These are phyloP conservation scores for Monotropa hypopitys DNA, from an alignment of 179 eudicot genomes.

Conservation along the genomic window DNA sequence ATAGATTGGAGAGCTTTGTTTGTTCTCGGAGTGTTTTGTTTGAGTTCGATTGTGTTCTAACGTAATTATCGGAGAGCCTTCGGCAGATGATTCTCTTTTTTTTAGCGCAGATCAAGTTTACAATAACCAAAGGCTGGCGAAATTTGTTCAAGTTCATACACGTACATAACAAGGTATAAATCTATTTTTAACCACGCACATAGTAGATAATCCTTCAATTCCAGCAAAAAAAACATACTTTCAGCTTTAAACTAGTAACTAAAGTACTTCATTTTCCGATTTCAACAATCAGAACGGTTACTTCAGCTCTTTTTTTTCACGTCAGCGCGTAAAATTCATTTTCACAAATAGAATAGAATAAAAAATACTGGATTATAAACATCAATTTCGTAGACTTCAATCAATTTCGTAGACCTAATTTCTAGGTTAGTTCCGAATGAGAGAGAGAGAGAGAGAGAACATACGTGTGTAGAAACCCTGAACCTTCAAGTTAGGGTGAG, in stretches of 20 bases:
- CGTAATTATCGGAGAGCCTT: too few species aligned
- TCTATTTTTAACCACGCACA: background rate
- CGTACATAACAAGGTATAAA: background rate
- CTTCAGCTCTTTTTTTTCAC: background rate
- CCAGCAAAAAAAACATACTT: background rate
- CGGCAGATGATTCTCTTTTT: too few species aligned
- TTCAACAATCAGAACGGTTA: background rate
- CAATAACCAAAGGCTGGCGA: too few species aligned
- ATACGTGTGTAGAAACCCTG: slow-evolving; percentile 85
- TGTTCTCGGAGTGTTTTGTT: too few species aligned
- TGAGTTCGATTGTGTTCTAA: too few species aligned
- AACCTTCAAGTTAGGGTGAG: slow-evolving; percentile 52
- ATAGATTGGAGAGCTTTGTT: too few species aligned
- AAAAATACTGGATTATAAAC: background rate
- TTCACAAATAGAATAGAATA: background rate
- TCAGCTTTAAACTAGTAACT: background rate
- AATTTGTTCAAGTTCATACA: background rate
- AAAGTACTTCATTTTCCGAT: background rate
- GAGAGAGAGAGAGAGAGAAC: slow-evolving; percentile 13
- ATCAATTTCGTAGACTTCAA: background rate
- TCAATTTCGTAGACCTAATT: background rate
- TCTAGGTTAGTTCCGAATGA: background rate
- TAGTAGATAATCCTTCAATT: background rate
- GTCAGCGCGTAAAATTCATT: background rate
- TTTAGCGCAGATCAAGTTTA: too few species aligned